Conservation (phyloP, 2,329 filamentous ascomycete genomes). For the Tolypocladium sp. region DNA sequence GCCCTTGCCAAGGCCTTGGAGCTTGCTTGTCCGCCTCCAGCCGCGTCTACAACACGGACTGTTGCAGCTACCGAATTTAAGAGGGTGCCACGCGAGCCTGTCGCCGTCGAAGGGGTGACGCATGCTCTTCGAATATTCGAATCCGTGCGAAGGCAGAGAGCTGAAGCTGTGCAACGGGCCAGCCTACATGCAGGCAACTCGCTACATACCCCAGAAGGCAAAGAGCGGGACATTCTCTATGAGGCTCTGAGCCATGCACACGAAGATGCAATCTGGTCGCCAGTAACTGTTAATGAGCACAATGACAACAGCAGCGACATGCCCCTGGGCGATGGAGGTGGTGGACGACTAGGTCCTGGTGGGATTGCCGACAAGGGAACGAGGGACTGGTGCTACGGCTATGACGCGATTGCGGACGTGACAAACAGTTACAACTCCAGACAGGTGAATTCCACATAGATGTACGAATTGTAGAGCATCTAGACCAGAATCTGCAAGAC, state of each 20-base stretch:
- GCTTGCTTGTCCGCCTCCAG: neutral
- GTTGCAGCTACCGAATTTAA: no score
- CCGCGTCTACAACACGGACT: neutral
- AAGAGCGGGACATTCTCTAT: constrained; percentile 3
- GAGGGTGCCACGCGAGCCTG: neutral
- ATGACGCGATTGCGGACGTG: constrained; percentile 4
- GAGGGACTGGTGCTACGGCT: constrained; percentile 6
- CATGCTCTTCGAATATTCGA: constrained; percentile 5
- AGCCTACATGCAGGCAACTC: constrained; percentile 8
- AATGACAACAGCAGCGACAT: neutral
- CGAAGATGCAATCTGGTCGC: neutral
- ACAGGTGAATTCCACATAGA: no score
- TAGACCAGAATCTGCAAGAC: no score
- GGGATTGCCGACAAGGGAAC: constrained; percentile 4
- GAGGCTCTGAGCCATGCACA: constrained; percentile 3
- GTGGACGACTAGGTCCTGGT: neutral
- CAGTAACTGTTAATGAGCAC: no score
- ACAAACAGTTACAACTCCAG: no score
- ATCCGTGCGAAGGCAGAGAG: constrained; percentile 4
- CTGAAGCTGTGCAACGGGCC: constrained; percentile 6
- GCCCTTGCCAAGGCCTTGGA: constrained; percentile 3
- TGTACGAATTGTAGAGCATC: no score
- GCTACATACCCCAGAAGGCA: constrained; percentile 1
- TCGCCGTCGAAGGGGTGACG: neutral
- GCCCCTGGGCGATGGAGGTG: neutral